Base-by-base conservation (phyloP, 768 basidiomycete species). In the Phaffia australis region DNA sequence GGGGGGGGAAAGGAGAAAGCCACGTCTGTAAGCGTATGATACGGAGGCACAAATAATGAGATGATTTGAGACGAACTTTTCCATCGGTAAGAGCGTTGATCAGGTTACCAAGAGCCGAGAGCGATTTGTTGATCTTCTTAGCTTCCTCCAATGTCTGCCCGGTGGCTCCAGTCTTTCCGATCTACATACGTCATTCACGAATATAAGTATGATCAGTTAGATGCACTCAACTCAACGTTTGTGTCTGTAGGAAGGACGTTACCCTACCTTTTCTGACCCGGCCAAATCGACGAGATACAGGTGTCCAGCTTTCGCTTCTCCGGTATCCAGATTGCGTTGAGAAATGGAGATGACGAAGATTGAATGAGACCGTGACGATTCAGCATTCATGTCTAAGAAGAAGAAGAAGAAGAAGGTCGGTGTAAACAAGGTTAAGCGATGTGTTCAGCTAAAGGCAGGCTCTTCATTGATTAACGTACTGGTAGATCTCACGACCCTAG, bases 41-140 rank as follows among this genome's bases (percentile, higher is more conserved):
- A 42, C 35, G n/a, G n/a, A 60, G 47, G 54, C 27, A 18, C 47
- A n/a, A 48, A 32, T 42, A 5, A 4, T 42, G 35, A 42, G 73
- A 54, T 54, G 23, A 30, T 23, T n/a, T 16, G 19, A 18, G n/a
- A 61, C 82, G 64, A 70, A 88, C 94, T 83, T 98, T 99, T 69
- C 85, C 81, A 74, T 99, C 95, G 6, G 95, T 99, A 69, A 99
- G 79, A 4, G 94, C 92, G 72, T 99, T 99, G 75, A 99, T 99
- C 73, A 99, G 95, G 92, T 98, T 98, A 48, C 95, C 95, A 70
- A 99, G 83, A 15, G 95, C 95, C 21, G 91, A 94, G 30, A 99
- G 79, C 32, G 88, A 91, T 78, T 99, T 99, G 80, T 99, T 99
- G 79, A 99, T 99, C 82, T 99, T 99, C 85, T 99, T 99, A 18